Evolutionary conservation across 2,329 filamentous ascomycete genomes (phyloP).

Genomic region (Beauveria caledonica): DNA sequence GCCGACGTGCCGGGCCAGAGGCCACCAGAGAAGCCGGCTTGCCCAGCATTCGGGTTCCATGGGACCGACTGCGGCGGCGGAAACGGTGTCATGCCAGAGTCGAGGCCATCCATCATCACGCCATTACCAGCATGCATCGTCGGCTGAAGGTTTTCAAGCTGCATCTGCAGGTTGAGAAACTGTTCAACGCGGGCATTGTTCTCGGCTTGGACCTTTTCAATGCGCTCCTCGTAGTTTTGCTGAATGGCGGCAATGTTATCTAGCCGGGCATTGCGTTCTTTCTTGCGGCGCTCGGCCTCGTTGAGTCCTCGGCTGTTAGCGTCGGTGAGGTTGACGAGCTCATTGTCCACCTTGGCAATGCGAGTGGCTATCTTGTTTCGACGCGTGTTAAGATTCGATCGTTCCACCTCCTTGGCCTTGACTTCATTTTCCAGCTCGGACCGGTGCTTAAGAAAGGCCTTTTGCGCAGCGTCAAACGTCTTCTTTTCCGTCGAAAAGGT

Average conservation of each 20-base stretch:
- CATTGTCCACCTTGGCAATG: slow-evolving; percentile 63
- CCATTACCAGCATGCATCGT: slow-evolving; percentile 25
- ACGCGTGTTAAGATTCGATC: slow-evolving; percentile 55
- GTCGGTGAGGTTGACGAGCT: slow-evolving; percentile 61
- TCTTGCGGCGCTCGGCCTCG: slow-evolving; percentile 52
- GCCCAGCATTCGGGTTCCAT: slow-evolving; percentile 24
- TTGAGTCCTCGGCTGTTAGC: slow-evolving; percentile 58
- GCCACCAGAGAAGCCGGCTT: slow-evolving; percentile 23
- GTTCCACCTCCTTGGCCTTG: slow-evolving; percentile 55
- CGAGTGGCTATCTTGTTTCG: slow-evolving; percentile 64
- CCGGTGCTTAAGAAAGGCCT: slow-evolving; percentile 50
- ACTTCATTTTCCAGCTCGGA: slow-evolving; percentile 53
- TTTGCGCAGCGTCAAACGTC: slow-evolving; percentile 50
- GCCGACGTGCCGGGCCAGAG: slow-evolving; percentile 29
- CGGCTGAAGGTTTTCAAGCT: slow-evolving; percentile 20
- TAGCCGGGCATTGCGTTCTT: slow-evolving; percentile 40
- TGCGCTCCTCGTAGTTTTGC: slow-evolving; percentile 35
- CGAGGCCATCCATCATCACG: slow-evolving; percentile 23
- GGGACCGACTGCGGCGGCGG: slow-evolving; percentile 10
- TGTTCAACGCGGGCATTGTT: slow-evolving; percentile 25
- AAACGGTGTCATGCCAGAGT: slow-evolving; percentile 9
- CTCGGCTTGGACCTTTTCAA: slow-evolving; percentile 29
- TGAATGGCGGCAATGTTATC: slow-evolving; percentile 39
- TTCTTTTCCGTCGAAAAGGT: slow-evolving; percentile 47
- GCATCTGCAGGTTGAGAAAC: slow-evolving; percentile 23